A percentile compares a stretch with the other conserved stretches of the same genome.
phyloP scores from a whole-genome alignment of 2,329 filamentous ascomycete species.

The Colletotrichum aenigma region DNA sequence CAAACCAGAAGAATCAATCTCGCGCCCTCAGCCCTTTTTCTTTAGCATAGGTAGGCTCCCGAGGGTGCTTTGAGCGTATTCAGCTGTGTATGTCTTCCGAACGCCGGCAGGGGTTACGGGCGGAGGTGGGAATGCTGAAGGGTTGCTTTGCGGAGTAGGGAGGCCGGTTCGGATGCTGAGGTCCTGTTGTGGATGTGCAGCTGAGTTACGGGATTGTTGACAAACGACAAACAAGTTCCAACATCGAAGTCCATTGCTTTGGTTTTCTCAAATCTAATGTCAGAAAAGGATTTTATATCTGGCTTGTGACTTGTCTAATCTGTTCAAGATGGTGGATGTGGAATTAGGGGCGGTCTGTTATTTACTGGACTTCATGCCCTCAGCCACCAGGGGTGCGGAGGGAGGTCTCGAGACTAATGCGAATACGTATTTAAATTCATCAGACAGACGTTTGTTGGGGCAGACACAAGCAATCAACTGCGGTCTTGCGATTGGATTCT shows the following conservation, averaged over 20 bases:
- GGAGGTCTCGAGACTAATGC: rapidly evolving
- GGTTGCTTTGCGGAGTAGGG: rapidly evolving
- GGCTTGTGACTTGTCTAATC: neutral
- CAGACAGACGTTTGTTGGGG: neutral
- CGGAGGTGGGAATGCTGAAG: neutral
- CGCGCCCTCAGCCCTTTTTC: no score
- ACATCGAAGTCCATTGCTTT: no score
- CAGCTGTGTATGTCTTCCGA: rapidly evolving
- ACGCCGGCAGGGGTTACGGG: neutral
- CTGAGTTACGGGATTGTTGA: no score
- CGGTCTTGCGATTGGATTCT: no score
- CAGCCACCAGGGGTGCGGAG: no score
- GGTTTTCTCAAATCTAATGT: neutral
- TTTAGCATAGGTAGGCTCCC: no score
- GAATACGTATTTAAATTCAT: rapidly evolving
- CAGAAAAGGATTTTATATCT: neutral
- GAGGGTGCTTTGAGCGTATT: neutral
- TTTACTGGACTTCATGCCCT: no score
- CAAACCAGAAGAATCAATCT: no score
- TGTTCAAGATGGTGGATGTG: neutral
- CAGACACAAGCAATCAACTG: neutral
- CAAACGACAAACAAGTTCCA: no score
- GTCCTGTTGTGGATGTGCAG: no score
- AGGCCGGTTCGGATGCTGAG: no score
- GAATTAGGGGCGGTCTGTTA: no score